These are phyloP conservation scores for Aspergillus fijiensis DNA, from an alignment of 2,329 filamentous ascomycete species.

Conservation along the genomic window DNA sequence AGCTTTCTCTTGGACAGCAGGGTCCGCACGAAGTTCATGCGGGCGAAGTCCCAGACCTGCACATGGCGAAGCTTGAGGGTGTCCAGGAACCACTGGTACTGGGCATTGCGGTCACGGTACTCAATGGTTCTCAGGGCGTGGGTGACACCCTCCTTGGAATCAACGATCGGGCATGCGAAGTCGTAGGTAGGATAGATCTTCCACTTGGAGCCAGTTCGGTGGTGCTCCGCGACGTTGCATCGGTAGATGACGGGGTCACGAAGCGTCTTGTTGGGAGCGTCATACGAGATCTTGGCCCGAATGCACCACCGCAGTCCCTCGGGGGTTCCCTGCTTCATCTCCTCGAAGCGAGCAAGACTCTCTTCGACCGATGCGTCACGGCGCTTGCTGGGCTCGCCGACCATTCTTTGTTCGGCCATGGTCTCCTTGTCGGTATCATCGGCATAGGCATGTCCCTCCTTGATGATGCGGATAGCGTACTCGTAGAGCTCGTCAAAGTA, in stretches of 20 bases:
- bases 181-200: conserved; percentile 69
- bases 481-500: conserved; percentile 94
- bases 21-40: conserved; percentile 54
- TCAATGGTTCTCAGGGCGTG: conserved; percentile 66
- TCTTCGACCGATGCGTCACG: conserved; percentile 79
- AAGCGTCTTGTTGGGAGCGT: conserved; percentile 93
- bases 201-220: conserved; percentile 63
- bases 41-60: conserved; percentile 54
- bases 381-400: conserved; percentile 77
- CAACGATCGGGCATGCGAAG: conserved; percentile 64
- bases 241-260: conserved; percentile 97
- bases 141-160: conserved; percentile 63
- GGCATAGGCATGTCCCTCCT: conserved; percentile 83
- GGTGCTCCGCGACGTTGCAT: conserved; percentile 70
- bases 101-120: conserved; percentile 53
- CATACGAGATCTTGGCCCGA: conserved; percentile 86
- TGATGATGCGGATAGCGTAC: conserved; percentile 78
- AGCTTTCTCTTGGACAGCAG: conserved; percentile 54
- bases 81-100: conserved; percentile 54
- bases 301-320: conserved; percentile 86
- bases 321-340: conserved; percentile 84
- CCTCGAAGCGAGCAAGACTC: conserved; percentile 79
- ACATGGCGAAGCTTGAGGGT: conserved; percentile 47
- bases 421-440: conserved; percentile 90
- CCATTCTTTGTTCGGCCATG: conserved; percentile 81